phyloP scores from a whole-genome alignment of 495 filamentous ascomycete genomes.

The Bathelium albidoporum region DNA sequence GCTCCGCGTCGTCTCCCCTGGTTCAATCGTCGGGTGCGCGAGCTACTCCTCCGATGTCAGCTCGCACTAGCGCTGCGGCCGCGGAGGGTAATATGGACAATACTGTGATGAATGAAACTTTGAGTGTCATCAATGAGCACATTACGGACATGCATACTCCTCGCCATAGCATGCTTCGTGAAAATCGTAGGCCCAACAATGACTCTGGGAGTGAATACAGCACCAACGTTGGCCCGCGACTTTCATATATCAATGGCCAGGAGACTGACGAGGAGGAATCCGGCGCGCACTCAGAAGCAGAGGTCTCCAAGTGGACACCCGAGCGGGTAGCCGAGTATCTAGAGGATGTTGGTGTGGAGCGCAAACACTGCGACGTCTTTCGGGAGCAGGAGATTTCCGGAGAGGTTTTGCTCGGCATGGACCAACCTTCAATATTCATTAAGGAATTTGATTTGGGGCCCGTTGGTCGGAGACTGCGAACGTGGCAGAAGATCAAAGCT shows the following conservation, averaged over 20 bases:
- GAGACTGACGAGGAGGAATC: conserved; percentile 38
- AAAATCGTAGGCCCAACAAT: conserved; percentile 49
- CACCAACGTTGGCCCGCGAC: conserved; percentile 59
- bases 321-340: conserved; percentile 75
- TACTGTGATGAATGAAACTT: conserved; percentile 89
- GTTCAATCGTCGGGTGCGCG: conserved; percentile 11
- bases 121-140: conserved; percentile 96
- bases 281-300: conserved; percentile 32
- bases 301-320: conserved; percentile 53
- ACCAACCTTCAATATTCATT: conserved; percentile 82
- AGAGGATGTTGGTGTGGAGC: conserved; percentile 69
- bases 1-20: conserved; percentile 6
- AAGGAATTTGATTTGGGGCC: conserved; percentile 93
- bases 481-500: conserved; percentile 88
- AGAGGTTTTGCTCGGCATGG: conserved; percentile 87
- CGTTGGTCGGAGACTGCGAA: conserved; percentile 75
- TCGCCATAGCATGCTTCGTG: conserved; percentile 44
- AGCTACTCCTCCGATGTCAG: conserved; percentile 13
- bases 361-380: conserved; percentile 83
- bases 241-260: conserved; percentile 84
- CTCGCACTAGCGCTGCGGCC: conserved; percentile 29
- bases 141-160: conserved; percentile 87
- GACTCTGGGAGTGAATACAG: conserved; percentile 89
- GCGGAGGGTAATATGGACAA: conserved; percentile 27
- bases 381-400: conserved; percentile 92